These are phyloP conservation scores for Capsicum rhomboideum DNA, from an alignment of 257 asterid genomes.

Conservation along the genomic window DNA sequence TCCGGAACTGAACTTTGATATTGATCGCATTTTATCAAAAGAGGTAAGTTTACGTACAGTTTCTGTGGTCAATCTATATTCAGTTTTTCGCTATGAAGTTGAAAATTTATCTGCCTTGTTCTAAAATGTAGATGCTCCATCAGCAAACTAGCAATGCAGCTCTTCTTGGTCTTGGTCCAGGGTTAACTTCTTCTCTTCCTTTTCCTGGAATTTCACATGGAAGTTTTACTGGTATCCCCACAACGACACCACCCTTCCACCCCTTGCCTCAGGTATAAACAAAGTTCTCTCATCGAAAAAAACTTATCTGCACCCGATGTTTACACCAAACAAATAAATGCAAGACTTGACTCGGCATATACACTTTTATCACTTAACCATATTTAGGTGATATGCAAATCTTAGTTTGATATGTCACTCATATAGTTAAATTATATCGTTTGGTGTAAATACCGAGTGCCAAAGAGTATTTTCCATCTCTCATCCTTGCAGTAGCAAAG, in stretches of 20 bases:
- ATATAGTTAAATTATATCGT: not conserved
- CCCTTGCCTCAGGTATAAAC: conserved; percentile 55
- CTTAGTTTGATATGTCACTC: not conserved
- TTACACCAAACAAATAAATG: not conserved
- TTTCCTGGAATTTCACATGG: conserved; percentile 51
- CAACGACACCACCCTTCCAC: conserved; percentile 35
- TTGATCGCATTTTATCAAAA: conserved; percentile 60
- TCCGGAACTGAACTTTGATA: conserved; percentile 61
- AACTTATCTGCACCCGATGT: not conserved
- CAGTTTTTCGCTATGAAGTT: not conserved
- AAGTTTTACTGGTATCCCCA: conserved; percentile 28
- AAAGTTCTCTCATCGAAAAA: not conserved
- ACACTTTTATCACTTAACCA: not conserved
- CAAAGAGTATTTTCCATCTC: not conserved
- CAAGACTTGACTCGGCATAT: not conserved
- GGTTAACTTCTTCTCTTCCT: conserved; percentile 41
- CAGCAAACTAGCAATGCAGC: conserved; percentile 39
- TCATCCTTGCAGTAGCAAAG: not conserved
- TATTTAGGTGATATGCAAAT: not conserved
- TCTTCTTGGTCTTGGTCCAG: conserved; percentile 36
- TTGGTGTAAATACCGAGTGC: not conserved
- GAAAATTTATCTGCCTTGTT: conserved; percentile 3
- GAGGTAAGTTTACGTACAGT: conserved; percentile 39
- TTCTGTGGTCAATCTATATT: not conserved
- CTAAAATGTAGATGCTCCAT: conserved; percentile 50